Conservation (phyloP, 1,139 yeast species). For the Eremothecium sinecaudum region DNA sequence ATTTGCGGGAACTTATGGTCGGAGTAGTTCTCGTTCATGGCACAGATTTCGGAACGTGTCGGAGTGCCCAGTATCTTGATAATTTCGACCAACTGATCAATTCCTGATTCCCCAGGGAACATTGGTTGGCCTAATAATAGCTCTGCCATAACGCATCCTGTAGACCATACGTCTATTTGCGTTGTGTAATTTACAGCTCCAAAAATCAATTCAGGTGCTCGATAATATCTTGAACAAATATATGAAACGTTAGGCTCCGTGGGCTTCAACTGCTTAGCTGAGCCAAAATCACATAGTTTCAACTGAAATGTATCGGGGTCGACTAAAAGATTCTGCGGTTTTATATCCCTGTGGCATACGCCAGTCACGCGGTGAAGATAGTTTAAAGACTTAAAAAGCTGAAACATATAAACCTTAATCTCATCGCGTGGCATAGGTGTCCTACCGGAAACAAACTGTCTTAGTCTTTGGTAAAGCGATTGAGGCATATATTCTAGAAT, state of each 20-base stretch:
- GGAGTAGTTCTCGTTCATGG: slow-evolving; percentile 96
- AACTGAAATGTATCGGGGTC: slow-evolving; percentile 78
- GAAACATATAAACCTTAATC: slow-evolving; percentile 83
- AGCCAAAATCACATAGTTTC: slow-evolving; percentile 95
- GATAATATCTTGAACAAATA: slow-evolving; percentile 90
- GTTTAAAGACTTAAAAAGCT: slow-evolving; percentile 80
- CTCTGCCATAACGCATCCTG: slow-evolving; percentile 98
- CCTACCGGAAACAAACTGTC: slow-evolving; percentile 68
- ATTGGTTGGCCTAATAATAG: slow-evolving; percentile 88
- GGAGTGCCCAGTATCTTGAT: slow-evolving; percentile 96
- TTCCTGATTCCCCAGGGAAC: slow-evolving; percentile 96
- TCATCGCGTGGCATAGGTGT: slow-evolving; percentile 80
- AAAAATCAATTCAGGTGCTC: slow-evolving; percentile 89
- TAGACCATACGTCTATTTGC: slow-evolving; percentile 94
- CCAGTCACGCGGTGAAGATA: slow-evolving; percentile 78
- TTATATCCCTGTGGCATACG: slow-evolving; percentile 94
- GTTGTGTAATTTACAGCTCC: slow-evolving; percentile 94
- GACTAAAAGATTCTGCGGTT: slow-evolving; percentile 87
- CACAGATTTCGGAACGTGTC: slow-evolving; percentile 77
- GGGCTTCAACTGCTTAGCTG: slow-evolving; percentile 87
- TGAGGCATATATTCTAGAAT: slow-evolving; percentile 91
- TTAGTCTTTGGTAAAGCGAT: slow-evolving; percentile 82
- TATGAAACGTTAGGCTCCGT: slow-evolving; percentile 91
- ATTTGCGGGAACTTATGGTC: slow-evolving; percentile 96
- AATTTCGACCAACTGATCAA: slow-evolving; percentile 93